phyloP scores from a whole-genome alignment of 495 filamentous ascomycete genomes.

The Annulohypoxylon nitens region DNA sequence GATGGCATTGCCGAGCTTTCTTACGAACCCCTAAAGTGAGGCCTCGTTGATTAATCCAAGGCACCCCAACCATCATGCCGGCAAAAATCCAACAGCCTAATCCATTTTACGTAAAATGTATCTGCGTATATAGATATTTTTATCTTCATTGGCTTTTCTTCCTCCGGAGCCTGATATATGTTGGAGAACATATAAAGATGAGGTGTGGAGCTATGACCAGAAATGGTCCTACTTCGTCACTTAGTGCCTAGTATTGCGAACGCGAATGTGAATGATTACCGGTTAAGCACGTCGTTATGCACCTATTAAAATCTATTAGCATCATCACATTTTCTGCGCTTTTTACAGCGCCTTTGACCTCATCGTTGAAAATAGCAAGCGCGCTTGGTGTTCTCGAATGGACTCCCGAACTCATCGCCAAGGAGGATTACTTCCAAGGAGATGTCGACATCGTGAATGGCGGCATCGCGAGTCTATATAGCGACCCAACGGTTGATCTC shows the following conservation, averaged over 20 bases:
- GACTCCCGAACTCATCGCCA: constrained; percentile 52
- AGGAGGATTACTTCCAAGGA: constrained; percentile 52
- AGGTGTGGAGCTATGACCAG: background rate
- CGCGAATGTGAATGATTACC: background rate
- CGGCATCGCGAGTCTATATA: constrained; percentile 51
- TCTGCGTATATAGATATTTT: background rate
- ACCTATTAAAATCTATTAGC: background rate
- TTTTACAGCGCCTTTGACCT: background rate
- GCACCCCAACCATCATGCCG: background rate
- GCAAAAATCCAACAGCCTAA: background rate
- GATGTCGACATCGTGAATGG: constrained; percentile 47
- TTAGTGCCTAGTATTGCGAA: background rate
- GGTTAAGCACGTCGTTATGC: constrained; percentile 1
- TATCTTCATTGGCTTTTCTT: background rate
- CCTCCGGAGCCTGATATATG: background rate
- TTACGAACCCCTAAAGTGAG: no score
- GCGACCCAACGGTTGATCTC: constrained; percentile 45
- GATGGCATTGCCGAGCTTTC: no score
- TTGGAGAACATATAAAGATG: background rate
- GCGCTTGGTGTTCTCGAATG: constrained; percentile 49
- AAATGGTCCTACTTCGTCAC: background rate
- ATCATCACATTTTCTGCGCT: background rate
- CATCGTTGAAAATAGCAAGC: constrained; percentile 49
- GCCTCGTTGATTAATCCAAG: no score
- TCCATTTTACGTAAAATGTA: background rate